Evolutionary conservation across 345 rosid species (phyloP).

Genomic region (Eucalyptus marginata): DNA sequence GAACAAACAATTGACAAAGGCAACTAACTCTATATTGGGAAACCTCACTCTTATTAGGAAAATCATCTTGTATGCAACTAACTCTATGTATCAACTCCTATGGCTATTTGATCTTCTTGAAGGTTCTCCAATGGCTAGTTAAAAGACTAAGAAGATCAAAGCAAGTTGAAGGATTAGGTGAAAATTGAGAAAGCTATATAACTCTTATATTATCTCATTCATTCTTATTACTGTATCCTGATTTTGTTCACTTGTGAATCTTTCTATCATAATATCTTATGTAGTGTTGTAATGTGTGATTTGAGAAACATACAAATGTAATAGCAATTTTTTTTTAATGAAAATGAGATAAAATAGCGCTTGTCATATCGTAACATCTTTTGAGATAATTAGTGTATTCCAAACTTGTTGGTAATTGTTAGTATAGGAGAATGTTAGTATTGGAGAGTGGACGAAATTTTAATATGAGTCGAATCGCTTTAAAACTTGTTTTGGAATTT

Average conservation of each 20-base stretch:
- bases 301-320: neutral
- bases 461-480: accelerated
- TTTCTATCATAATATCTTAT: neutral
- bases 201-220: neutral
- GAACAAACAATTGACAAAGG: neutral
- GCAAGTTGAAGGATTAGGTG: neutral
- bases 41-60: neutral
- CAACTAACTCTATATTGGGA: neutral
- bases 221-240: accelerated
- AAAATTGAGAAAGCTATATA: neutral
- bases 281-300: neutral
- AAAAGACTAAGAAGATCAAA: neutral
- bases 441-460: accelerated
- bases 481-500: neutral
- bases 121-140: neutral
- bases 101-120: neutral
- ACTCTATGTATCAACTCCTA: neutral
- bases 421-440: neutral
- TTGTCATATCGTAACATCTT: neutral
- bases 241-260: neutral
- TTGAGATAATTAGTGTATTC: neutral
- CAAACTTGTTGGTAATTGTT: neutral
- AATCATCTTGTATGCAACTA: no score
- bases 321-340: no score
- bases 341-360: neutral